Evolutionary conservation across 176 grass and related monocot genomes (phyloP).

Genomic region (Sorghum bicolor): Sorghum_bicolor_NCBIv3 NC_012878.2:6237501-6238000

Average conservation of each 20-base stretch:
- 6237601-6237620: not conserved
- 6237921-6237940: conserved; percentile 21
- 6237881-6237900: not conserved
- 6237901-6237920: not conserved
- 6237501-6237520: conserved; percentile 17
- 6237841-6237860: not conserved
- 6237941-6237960: conserved; percentile 12
- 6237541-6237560: conserved; percentile 1
- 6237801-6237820: not conserved
- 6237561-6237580: not conserved
- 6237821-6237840: not conserved
- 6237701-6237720: not conserved
- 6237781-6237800: not conserved
- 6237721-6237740: conserved; percentile 7
- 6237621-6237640: not conserved
- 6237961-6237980: not conserved
- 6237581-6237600: not conserved
- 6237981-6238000: conserved; percentile 3
- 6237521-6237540: not conserved
- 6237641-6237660: not conserved
- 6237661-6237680: not conserved
- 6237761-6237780: not conserved
- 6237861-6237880: not conserved
- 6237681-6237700: not conserved
- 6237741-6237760: not conserved